Evolutionary conservation across 768 basidiomycete genomes (phyloP).

Genomic region (Boletus subcaerulescens): DNA sequence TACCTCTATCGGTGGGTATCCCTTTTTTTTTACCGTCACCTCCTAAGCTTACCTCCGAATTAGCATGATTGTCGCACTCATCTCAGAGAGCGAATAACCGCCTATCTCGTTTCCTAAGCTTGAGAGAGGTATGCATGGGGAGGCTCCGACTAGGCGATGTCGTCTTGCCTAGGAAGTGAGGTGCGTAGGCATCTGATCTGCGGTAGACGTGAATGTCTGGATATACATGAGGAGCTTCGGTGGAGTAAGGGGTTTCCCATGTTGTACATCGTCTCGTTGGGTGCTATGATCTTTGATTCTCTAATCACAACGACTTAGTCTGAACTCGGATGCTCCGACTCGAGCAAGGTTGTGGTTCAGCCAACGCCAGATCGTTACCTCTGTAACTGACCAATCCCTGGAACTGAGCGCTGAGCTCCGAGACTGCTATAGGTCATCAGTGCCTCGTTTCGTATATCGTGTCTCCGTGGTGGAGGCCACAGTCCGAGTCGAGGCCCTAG

Average conservation of each 20-base stretch:
- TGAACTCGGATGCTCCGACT: no score
- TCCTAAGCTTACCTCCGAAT: background rate
- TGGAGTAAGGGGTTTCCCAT: constrained; percentile 5
- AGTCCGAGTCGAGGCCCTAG: no score
- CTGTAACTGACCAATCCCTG: no score
- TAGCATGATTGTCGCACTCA: constrained; percentile 86
- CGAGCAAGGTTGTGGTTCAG: no score
- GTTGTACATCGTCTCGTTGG: constrained; percentile 17
- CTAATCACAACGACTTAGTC: background rate
- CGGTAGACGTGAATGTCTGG: constrained; percentile 5
- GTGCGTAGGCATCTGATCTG: constrained; percentile 20
- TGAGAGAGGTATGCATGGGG: background rate
- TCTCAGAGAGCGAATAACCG: constrained; percentile 67
- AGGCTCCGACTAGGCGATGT: background rate
- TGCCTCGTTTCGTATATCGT: no score
- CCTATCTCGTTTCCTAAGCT: background rate
- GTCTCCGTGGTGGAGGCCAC: no score
- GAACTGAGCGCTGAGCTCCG: no score
- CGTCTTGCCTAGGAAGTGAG: constrained; percentile 6
- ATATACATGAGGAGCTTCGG: constrained; percentile 12
- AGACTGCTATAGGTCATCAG: no score
- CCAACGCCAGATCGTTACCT: no score
- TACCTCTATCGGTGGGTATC: constrained; percentile 79
- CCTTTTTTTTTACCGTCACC: background rate
- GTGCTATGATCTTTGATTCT: constrained; percentile 17